Evolutionary conservation across 2,329 filamentous ascomycete genomes (phyloP), one percentile per base, ranked within the genome.

Genomic region (Diaporthe australafricana): DNA sequence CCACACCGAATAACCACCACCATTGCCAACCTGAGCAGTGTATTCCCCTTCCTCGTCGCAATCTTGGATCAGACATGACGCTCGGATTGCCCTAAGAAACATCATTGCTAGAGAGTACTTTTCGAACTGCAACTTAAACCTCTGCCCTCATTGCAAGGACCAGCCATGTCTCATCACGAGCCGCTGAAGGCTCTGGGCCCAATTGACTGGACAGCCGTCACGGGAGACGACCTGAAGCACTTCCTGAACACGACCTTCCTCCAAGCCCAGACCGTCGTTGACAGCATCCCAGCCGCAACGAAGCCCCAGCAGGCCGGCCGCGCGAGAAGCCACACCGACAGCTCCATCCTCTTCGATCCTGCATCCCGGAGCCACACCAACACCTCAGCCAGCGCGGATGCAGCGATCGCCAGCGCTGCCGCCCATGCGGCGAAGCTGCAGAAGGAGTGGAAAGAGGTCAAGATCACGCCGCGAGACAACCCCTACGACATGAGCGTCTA

Each of bases 401-500:
- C 52, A 14, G 45, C 68, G 22, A 35, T 45, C 84, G 22, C 87
- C 85, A 9, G 85, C 88, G 66, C 81, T 84, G 8, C 57, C 76
- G 32, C 72, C 73, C n/a, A 77, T 75, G 25, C 77, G 63, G 80
- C 81, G 45, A 83, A 87, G 25, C 83, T 98, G n/a, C 90, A 91
- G 72, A 93, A 93, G 78, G 89, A 94, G 81, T 98, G 96, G 95
- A 98, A 97, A 81, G 92, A 94, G 52, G 84, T 95, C 78, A 96
- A 94, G 81, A 82, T 94, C 70, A 90, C 87, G 52, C 82, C 88
- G 3, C 91, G 87, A 75, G 92, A 95, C 25, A 96, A 97, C 77
- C 93, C 94, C 0, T 85, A 94, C 11, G 90, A 88, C 0, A 91
- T 98, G 74, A 87, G 86, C 70, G 90, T 98, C 30, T 98, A 93